A percentile compares a stretch with the other conserved stretches of the same genome.
phyloP scores from a whole-genome alignment of 31 red algal species.

The Odonthalia washingtoniensis region DNA sequence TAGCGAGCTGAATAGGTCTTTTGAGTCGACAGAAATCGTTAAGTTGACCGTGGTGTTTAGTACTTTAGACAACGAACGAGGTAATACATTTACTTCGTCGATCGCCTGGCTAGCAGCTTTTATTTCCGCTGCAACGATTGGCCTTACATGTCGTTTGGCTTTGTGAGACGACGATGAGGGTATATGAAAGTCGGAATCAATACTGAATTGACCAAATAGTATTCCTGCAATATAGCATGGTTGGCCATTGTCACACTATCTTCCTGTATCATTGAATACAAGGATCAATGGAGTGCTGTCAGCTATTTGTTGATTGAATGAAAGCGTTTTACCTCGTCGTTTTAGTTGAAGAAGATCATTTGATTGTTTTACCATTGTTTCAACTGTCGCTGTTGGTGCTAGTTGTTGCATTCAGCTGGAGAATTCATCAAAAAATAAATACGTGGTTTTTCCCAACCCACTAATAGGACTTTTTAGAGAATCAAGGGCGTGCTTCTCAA shows the following conservation, averaged over 20 bases:
- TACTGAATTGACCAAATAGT: neutral
- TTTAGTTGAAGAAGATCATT: neutral
- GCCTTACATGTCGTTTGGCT: neutral
- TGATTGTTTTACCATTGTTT: neutral
- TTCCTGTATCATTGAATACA: neutral
- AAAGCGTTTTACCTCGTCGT: neutral
- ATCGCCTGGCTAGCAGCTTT: neutral
- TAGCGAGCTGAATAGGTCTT: neutral
- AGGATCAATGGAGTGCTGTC: neutral
- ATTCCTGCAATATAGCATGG: neutral
- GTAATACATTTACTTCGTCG: neutral
- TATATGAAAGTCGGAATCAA: neutral
- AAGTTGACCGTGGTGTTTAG: neutral
- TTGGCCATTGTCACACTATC: neutral
- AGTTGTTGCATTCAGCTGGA: neutral
- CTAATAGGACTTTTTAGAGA: conserved; percentile 10
- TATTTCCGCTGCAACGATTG: neutral
- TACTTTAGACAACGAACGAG: neutral
- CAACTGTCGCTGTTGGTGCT: neutral
- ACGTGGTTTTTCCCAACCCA: neutral
- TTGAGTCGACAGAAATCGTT: neutral
- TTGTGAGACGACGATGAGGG: neutral
- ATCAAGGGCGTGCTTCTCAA: neutral
- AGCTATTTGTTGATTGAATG: neutral
- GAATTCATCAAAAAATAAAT: neutral